A percentile compares a stretch with the other conserved stretches of the same genome.
Conservation (phyloP, 2,329 filamentous ascomycete species). For the Hypoxylon sp. region DNA sequence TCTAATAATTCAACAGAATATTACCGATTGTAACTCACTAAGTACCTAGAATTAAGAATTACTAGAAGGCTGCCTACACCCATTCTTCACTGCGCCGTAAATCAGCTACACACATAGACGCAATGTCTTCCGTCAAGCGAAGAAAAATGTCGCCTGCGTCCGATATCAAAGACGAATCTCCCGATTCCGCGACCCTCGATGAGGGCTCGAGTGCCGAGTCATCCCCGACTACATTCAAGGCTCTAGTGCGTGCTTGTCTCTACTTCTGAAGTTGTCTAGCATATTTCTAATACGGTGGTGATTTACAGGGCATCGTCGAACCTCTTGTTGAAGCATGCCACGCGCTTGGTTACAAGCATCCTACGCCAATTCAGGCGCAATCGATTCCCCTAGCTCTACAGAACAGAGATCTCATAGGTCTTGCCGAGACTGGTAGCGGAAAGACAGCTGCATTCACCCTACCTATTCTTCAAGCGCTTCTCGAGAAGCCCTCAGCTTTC, state of each 20-base stretch:
- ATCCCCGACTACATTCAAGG: slow-evolving; percentile 72
- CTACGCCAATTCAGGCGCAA: slow-evolving; percentile 90
- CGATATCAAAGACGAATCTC: slow-evolving; percentile 32
- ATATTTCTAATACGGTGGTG: slow-evolving; percentile 24
- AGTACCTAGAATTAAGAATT: background rate
- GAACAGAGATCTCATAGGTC: slow-evolving; percentile 88
- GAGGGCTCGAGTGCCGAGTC: slow-evolving; percentile 46
- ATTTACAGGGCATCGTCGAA: slow-evolving; percentile 80
- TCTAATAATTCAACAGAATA: background rate
- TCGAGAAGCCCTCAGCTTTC: slow-evolving; percentile 86
- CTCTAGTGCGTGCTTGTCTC: slow-evolving; percentile 64
- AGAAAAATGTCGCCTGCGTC: slow-evolving; percentile 56
- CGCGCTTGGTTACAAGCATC: slow-evolving; percentile 82
- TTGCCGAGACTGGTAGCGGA: slow-evolving; percentile 95
- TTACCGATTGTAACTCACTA: background rate
- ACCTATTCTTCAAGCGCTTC: slow-evolving; percentile 89
- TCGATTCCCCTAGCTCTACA: slow-evolving; percentile 85
- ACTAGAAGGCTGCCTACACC: background rate
- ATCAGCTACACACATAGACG: slow-evolving; percentile 40
- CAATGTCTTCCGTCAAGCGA: slow-evolving; percentile 58
- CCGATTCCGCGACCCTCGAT: slow-evolving; percentile 43
- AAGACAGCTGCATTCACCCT: slow-evolving; percentile 97
- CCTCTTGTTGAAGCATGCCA: slow-evolving; percentile 90
- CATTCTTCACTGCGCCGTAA: background rate
- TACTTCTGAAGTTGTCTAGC: background rate